Conservation (phyloP, 306 rosid genomes). For the Sicyos baderoa region DNA sequence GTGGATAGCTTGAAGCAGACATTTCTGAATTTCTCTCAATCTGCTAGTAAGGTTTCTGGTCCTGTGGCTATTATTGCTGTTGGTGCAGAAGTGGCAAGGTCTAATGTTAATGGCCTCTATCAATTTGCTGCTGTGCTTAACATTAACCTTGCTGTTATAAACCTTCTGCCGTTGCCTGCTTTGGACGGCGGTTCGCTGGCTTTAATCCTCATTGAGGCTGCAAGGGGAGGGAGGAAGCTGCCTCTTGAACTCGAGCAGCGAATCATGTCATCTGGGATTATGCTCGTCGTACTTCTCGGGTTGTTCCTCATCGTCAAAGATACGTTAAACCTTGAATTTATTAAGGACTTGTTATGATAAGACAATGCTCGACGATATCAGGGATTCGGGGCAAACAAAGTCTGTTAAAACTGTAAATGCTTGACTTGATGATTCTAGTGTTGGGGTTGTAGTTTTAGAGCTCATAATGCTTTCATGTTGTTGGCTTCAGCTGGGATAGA, state of each 20-base stretch:
- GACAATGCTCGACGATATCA: background rate
- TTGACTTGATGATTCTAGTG: constrained; percentile 7
- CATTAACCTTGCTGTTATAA: constrained; percentile 75
- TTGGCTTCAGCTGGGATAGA: background rate
- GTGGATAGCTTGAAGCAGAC: constrained; percentile 76
- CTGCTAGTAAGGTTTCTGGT: constrained; percentile 89
- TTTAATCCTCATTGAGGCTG: constrained; percentile 75
- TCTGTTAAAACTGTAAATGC: constrained; percentile 8
- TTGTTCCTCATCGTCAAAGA: constrained; percentile 72
- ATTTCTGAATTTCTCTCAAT: constrained; percentile 64
- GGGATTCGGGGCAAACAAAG: background rate
- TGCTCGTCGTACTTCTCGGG: constrained; percentile 70
- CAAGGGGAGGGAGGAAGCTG: constrained; percentile 85
- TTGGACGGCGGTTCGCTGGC: constrained; percentile 88
- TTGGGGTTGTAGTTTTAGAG: constrained; percentile 5
- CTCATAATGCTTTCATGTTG: constrained; percentile 9
- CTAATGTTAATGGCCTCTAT: constrained; percentile 70
- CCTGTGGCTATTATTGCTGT: constrained; percentile 92
- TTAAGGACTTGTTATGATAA: constrained; percentile 61
- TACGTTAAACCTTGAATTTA: constrained; percentile 79
- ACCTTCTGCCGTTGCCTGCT: constrained; percentile 89
- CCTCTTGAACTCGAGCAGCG: constrained; percentile 86
- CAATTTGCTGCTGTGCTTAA: constrained; percentile 86
- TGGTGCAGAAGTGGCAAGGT: constrained; percentile 90
- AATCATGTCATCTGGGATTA: constrained; percentile 87